A percentile compares a stretch with the other conserved stretches of the same genome.
Evolutionary conservation across 306 rosid species (phyloP).

Genomic region (Dalbergia oliveri): DNA sequence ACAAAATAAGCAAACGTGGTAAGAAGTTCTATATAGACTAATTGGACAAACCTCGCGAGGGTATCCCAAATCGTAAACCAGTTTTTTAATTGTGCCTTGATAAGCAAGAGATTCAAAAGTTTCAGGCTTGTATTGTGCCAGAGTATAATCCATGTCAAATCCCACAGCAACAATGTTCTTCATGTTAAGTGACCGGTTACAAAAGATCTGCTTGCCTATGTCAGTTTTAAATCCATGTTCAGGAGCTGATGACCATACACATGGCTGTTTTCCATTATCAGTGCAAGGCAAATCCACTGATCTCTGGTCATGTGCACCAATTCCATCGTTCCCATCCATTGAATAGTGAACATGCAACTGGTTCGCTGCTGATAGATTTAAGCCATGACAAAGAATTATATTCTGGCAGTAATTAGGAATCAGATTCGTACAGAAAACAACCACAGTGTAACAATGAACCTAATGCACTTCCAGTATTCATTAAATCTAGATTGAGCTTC

Average conservation of each 20-base stretch:
- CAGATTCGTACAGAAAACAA: slow-evolving; percentile 6
- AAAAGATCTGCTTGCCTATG: slow-evolving; percentile 84
- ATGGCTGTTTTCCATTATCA: slow-evolving; percentile 52
- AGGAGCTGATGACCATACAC: slow-evolving; percentile 77
- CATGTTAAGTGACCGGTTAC: slow-evolving; percentile 96
- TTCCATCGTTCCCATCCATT: slow-evolving; percentile 62
- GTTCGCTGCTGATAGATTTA: slow-evolving; percentile 58
- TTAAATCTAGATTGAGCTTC: slow-evolving; percentile 7
- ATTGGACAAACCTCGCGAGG: slow-evolving; percentile 76
- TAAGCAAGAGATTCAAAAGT: slow-evolving; percentile 97
- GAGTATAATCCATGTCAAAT: slow-evolving; percentile 98
- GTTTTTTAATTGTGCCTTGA: slow-evolving; percentile 87
- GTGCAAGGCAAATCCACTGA: slow-evolving; percentile 41
- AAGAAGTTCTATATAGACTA: slow-evolving; percentile 24
- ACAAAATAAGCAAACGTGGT: slow-evolving; percentile 12
- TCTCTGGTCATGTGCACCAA: slow-evolving; percentile 49
- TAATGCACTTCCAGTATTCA: neutral
- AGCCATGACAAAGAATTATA: slow-evolving; percentile 21
- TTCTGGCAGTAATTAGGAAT: slow-evolving; percentile 23
- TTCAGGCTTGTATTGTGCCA: slow-evolving; percentile 98
- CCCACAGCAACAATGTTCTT: slow-evolving; percentile 93
- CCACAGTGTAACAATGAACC: slow-evolving; percentile 11
- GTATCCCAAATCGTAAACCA: slow-evolving; percentile 90
- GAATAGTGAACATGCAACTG: slow-evolving; percentile 56
- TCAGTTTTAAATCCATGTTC: slow-evolving; percentile 66